phyloP scores from a whole-genome alignment of 257 asterid genomes.

The Jaltomata sinuosa region DNA sequence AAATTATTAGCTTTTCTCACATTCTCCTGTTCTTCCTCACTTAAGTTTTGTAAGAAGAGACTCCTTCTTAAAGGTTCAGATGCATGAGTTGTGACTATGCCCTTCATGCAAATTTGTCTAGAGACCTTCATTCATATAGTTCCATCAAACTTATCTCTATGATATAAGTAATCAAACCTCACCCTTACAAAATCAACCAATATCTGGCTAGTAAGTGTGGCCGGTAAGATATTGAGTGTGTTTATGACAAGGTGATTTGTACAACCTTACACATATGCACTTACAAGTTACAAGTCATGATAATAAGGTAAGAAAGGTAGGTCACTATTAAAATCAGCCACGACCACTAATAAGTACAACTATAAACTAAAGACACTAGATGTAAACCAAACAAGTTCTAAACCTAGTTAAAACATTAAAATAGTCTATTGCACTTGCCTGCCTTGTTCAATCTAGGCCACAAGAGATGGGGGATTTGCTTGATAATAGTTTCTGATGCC shows the following conservation, averaged over 20 bases:
- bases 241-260: neutral
- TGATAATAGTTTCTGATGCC: constrained; percentile 2
- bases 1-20: constrained; percentile 12
- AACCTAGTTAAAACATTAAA: neutral
- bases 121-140: constrained; percentile 20
- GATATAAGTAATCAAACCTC: neutral
- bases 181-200: neutral
- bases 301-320: neutral
- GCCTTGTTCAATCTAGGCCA: constrained; percentile 1
- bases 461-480: constrained; percentile 3
- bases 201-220: neutral
- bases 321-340: neutral
- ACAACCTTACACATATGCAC: neutral
- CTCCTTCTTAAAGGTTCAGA: constrained; percentile 69
- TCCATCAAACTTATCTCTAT: neutral
- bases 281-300: neutral
- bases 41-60: constrained; percentile 77
- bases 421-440: neutral
- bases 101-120: constrained; percentile 59
- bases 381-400: neutral
- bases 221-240: neutral
- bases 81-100: constrained; percentile 48
- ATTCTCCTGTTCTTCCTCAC: constrained; percentile 35
- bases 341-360: neutral
- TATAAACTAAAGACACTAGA: neutral